phyloP scores from a whole-genome alignment of 768 basidiomycete species.

The Fibroporia radiculosa region DNA sequence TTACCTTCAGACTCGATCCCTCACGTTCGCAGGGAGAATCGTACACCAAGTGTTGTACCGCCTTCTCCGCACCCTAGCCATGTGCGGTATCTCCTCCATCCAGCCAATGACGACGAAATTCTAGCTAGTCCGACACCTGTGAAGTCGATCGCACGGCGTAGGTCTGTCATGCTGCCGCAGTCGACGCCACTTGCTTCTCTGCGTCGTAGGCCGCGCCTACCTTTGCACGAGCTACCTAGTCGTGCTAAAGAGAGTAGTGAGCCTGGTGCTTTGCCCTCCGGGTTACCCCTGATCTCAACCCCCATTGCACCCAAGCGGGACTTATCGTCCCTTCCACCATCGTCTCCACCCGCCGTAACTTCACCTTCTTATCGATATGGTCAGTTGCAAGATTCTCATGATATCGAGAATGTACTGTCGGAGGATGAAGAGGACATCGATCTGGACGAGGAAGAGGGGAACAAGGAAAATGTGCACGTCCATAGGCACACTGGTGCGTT shows the following conservation, averaged over 20 bases:
- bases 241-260: constrained; percentile 6
- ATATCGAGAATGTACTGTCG: too few species aligned
- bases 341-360: constrained; percentile 14
- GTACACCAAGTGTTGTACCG: not conserved
- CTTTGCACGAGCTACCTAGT: not conserved
- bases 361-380: not conserved
- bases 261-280: too few species aligned
- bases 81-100: constrained; percentile 1
- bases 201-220: not conserved
- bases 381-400: not conserved
- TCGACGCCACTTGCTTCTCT: constrained; percentile 10
- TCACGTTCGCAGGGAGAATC: not conserved
- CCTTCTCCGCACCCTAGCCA: not conserved
- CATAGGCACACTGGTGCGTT: not conserved
- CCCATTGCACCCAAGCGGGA: constrained; percentile 4
- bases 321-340: constrained; percentile 20
- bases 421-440: not conserved
- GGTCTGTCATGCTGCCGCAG: constrained; percentile 2
- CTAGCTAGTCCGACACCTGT: constrained; percentile 4
- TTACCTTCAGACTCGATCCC: constrained; percentile 34
- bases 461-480: constrained; percentile 4
- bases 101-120: constrained; percentile 1
- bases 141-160: not conserved
- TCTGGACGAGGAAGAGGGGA: constrained; percentile 6
- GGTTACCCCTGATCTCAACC: constrained; percentile 3